Evolutionary conservation across 768 basidiomycete genomes (phyloP).

Genomic region (Daedaleopsis nitida): DNA sequence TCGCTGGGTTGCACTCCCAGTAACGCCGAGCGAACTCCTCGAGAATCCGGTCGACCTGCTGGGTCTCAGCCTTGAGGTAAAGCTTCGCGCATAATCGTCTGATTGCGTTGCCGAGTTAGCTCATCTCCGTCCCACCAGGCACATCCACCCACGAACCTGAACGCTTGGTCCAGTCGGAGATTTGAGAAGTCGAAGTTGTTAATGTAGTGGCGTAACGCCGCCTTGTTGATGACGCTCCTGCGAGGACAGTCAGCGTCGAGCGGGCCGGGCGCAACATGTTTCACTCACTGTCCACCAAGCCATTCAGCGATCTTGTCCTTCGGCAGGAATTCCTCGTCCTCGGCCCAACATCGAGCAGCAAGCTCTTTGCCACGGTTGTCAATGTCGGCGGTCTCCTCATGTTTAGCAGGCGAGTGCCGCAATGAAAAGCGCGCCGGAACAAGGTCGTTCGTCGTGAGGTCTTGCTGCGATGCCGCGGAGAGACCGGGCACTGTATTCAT

Average conservation of each 20-base stretch:
- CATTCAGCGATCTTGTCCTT: constrained; percentile 96
- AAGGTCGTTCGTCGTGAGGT: constrained; percentile 58
- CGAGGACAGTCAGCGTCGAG: constrained; percentile 5
- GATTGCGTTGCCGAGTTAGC: neutral
- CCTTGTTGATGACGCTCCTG: constrained; percentile 77
- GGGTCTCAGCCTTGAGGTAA: constrained; percentile 93
- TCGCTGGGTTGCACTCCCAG: constrained; percentile 86
- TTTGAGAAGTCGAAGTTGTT: constrained; percentile 86
- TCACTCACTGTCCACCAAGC: constrained; percentile 89
- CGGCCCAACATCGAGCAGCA: constrained; percentile 80
- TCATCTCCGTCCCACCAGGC: neutral
- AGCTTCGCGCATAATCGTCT: constrained; percentile 91
- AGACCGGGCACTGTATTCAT: constrained; percentile 27
- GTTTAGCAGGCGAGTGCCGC: constrained; percentile 40
- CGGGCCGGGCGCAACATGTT: neutral
- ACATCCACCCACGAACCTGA: constrained; percentile 61
- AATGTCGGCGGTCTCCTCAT: constrained; percentile 57
- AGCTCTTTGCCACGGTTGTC: constrained; percentile 69
- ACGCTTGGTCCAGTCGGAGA: constrained; percentile 84
- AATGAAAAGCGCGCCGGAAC: constrained; percentile 43
- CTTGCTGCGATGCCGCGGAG: constrained; percentile 50
- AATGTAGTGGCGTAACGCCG: constrained; percentile 79
- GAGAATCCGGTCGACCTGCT: constrained; percentile 96
- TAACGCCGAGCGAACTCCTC: constrained; percentile 90
- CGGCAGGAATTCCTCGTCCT: constrained; percentile 81